Conservation (phyloP, 768 basidiomycete species). For the Phylloporus sp. region DNA sequence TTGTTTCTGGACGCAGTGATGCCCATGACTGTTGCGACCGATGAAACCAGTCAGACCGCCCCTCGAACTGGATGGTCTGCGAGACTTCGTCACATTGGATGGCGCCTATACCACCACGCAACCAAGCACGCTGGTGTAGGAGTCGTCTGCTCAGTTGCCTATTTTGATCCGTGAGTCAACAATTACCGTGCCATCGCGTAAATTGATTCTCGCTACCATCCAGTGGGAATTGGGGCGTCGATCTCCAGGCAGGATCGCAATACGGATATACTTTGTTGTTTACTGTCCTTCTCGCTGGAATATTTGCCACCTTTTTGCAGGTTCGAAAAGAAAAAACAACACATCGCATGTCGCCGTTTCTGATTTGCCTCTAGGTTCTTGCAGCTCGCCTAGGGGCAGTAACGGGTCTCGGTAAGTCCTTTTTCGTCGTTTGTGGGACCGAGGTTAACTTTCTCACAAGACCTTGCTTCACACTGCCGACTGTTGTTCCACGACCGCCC, state of each 20-base stretch:
- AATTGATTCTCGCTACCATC: neutral
- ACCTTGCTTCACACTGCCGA: constrained; percentile 61
- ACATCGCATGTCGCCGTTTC: neutral
- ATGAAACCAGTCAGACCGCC: constrained; percentile 1
- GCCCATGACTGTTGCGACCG: constrained; percentile 3
- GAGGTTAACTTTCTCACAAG: constrained; percentile 31
- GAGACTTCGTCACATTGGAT: constrained; percentile 20
- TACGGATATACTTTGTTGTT: constrained; percentile 87
- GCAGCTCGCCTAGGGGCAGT: constrained; percentile 79
- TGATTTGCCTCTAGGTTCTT: constrained; percentile 48
- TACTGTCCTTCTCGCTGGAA: constrained; percentile 73
- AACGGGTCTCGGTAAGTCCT: constrained; percentile 62
- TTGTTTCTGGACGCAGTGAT: constrained; percentile 7
- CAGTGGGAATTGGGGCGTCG: constrained; percentile 88
- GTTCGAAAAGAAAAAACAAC: constrained; percentile 22
- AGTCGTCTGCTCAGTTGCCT: constrained; percentile 83
- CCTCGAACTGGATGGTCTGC: constrained; percentile 16
- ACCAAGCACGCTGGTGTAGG: constrained; percentile 74
- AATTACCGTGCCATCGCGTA: neutral
- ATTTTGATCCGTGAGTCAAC: constrained; percentile 72
- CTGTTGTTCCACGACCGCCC: constrained; percentile 61
- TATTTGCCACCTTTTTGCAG: constrained; percentile 83
- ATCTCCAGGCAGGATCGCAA: constrained; percentile 79
- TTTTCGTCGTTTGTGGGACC: neutral
- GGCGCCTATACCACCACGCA: constrained; percentile 43